These are phyloP conservation scores for Protostelium mycophagum DNA, from an alignment of 78 protist species.

Conservation along the genomic window DNA sequence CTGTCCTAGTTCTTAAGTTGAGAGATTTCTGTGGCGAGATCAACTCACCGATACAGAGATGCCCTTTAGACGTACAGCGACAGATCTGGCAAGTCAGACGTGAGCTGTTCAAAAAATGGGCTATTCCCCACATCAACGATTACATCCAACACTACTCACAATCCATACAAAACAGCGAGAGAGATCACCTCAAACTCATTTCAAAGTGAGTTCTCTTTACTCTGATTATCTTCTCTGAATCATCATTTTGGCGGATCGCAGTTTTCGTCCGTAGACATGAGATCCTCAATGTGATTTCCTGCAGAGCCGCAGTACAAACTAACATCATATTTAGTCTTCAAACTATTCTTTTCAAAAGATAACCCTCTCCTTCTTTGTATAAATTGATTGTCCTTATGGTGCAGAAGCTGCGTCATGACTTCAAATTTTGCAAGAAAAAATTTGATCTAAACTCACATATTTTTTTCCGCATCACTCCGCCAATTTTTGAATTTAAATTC, in stretches of 20 bases:
- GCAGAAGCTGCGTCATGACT: too few relatives aligned
- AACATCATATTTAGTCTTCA: too few relatives aligned
- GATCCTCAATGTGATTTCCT: too few relatives aligned
- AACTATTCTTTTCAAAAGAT: not conserved
- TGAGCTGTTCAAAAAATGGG: not conserved
- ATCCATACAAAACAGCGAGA: not conserved
- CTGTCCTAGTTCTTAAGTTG: too few relatives aligned
- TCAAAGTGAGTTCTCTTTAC: not conserved
- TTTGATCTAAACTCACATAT: too few relatives aligned
- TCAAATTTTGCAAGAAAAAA: too few relatives aligned
- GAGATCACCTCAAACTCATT: not conserved
- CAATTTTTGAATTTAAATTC: too few relatives aligned
- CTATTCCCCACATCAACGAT: not conserved
- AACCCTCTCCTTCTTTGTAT: not conserved
- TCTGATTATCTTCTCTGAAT: not conserved
- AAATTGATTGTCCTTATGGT: too few relatives aligned
- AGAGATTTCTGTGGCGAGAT: not conserved
- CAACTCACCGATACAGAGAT: not conserved
- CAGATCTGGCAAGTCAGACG: not conserved
- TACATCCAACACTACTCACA: not conserved
- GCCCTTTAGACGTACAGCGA: not conserved
- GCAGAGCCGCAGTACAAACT: too few relatives aligned
- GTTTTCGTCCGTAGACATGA: too few relatives aligned
- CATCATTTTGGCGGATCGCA: too few relatives aligned
- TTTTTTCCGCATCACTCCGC: too few relatives aligned